Evolutionary conservation across 352 stramenopile species (phyloP).

Genomic region (Phytophthora ohioensis): DNA sequence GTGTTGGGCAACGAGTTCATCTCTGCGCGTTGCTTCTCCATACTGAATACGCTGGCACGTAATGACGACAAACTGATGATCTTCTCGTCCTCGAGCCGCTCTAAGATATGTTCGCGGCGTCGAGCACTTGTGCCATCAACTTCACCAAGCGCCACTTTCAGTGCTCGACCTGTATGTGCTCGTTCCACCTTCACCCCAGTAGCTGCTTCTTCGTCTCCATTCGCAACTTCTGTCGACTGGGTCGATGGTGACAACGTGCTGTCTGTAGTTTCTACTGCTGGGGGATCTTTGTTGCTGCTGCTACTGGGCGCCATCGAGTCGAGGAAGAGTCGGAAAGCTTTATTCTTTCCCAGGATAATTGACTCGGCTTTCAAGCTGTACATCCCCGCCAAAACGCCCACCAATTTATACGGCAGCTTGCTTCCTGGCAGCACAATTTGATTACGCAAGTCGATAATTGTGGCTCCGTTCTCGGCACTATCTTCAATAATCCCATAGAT

Average conservation of each 20-base stretch:
- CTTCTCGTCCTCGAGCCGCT: constrained; percentile 68
- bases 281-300: constrained; percentile 13
- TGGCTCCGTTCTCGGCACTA: constrained; percentile 65
- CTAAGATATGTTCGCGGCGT: constrained; percentile 70
- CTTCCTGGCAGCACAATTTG: constrained; percentile 74
- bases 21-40: constrained; percentile 58
- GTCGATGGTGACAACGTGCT: constrained; percentile 1
- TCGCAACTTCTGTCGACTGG: constrained; percentile 18
- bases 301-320: constrained; percentile 36
- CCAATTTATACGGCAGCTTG: constrained; percentile 83
- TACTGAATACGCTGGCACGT: constrained; percentile 77
- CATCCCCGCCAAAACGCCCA: constrained; percentile 68
- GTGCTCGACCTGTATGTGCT: constrained; percentile 51
- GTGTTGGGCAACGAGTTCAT: constrained; percentile 10
- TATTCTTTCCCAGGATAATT: constrained; percentile 86
- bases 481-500: constrained; percentile 82
- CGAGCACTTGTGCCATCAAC: constrained; percentile 67
- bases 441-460: constrained; percentile 81
- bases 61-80: constrained; percentile 84
- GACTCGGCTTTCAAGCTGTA: constrained; percentile 80
- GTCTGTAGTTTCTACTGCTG: constrained; percentile 7
- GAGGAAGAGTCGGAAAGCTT: constrained; percentile 77
- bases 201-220: constrained; percentile 5
- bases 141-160: constrained; percentile 73
- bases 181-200: constrained; percentile 27